Evolutionary conservation across 176 grass and related monocot species (phyloP), one percentile per base, ranked within the genome.

Genomic region (Musa beccarii): DNA sequence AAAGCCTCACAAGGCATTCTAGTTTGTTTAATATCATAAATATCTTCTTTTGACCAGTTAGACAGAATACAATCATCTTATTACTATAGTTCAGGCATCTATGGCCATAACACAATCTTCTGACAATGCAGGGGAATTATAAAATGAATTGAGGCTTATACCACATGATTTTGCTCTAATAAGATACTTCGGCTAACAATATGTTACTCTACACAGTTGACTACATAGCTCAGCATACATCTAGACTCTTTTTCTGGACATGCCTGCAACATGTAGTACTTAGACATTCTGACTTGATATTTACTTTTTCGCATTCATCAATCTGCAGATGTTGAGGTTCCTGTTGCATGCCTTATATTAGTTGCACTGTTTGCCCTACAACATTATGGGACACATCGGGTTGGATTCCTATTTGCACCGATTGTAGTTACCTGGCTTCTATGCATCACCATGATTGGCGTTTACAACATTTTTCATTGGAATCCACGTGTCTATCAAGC

Each of bases 311-410:
- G 3, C 67, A 73, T 72, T 21, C 14, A 52, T 91, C 69, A 76
- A 82, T 82, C 29, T 91, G 82, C 90, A 94, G 90, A 98, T 80
- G 88, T 98, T 78, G 95, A 98, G 78, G 73, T 98, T 51, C 95
- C 95, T 78, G 61, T 91, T 82, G 90, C 90, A 53, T 98, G 95
- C 73, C 17, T 93, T 71, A 87, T 98, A 74, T 79, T 98, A 25
- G 80, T 98, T 75, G 86, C 80, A 69, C 72, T 98, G 34, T 98
- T 98, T 82, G 86, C 86, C 11, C 79, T 98, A 34, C 95, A 98
- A 98, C 95, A 98, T 81, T 98, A 89, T 14, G 90, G 95, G 11
- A 98, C 95, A 53, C 90, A 98, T 79, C 86, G 95, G n/a, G 82
- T 98, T 2, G 90, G 95, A 21, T 98, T 98, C 83, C 81, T 98